Evolutionary conservation across 345 rosid species (phyloP).

Genomic region (Lenwebbia sp.): DNA sequence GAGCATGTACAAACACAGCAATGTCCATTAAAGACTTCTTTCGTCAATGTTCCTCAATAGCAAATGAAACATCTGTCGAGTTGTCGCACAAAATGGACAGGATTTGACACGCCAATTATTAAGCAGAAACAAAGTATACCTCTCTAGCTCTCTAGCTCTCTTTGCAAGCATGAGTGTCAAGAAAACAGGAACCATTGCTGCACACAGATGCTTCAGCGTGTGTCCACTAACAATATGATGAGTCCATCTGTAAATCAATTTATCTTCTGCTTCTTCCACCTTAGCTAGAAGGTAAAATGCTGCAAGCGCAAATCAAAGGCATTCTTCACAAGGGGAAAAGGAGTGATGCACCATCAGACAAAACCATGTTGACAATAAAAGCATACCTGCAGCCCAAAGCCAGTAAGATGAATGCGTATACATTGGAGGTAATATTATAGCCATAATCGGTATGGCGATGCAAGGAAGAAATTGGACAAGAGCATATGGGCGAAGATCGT

Average conservation of each 20-base stretch:
- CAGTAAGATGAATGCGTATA: constrained; percentile 89
- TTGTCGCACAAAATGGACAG: background rate
- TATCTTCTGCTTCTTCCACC: constrained; percentile 86
- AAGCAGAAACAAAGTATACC: constrained; percentile 19
- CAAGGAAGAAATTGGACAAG: constrained; percentile 80
- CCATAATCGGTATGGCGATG: constrained; percentile 78
- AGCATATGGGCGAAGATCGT: constrained; percentile 86
- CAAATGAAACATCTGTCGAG: background rate
- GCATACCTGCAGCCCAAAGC: constrained; percentile 97
- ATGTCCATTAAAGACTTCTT: background rate
- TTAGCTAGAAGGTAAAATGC: constrained; percentile 85
- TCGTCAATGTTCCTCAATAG: background rate
- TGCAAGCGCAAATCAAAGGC: constrained; percentile 10
- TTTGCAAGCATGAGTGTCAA: constrained; percentile 87
- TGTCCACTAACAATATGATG: constrained; percentile 80
- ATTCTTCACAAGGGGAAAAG: background rate
- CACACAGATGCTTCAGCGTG: constrained; percentile 81
- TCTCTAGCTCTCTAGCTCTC: constrained; percentile 51
- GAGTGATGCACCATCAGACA: background rate
- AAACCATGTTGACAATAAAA: background rate
- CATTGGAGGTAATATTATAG: constrained; percentile 84
- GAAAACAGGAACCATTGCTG: constrained; percentile 93
- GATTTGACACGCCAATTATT: background rate
- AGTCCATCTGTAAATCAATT: constrained; percentile 71
- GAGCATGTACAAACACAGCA: background rate